phyloP scores from a whole-genome alignment of 208 protist genomes.

The Phytomonas serpens region DNA sequence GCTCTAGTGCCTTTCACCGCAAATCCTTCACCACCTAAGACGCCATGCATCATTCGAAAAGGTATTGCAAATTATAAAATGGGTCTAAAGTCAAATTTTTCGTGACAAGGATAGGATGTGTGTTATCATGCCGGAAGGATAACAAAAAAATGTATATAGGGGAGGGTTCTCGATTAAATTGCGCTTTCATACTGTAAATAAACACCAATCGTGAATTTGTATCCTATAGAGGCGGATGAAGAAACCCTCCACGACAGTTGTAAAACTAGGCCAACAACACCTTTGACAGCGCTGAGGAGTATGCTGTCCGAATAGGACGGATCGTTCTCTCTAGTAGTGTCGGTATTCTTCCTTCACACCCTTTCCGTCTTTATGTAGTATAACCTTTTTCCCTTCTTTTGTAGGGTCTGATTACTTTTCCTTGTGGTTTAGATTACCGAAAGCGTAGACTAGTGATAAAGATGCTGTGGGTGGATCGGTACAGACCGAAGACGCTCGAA shows the following conservation, averaged over 20 bases:
- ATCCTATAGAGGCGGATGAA: background rate
- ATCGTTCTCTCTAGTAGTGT: background rate
- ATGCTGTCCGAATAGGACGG: background rate
- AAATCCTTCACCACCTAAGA: conserved; percentile 32
- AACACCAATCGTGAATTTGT: background rate
- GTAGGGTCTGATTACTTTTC: background rate
- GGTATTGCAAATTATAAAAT: background rate
- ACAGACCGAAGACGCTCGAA: conserved; percentile 95
- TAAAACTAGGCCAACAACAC: background rate
- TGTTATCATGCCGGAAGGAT: background rate
- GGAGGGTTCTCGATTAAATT: background rate
- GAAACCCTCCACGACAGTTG: background rate
- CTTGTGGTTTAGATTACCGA: background rate
- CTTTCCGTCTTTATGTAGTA: background rate
- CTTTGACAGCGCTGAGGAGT: background rate
- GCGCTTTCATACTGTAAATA: background rate
- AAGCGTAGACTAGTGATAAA: background rate
- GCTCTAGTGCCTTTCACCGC: conserved; percentile 47
- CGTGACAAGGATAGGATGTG: background rate
- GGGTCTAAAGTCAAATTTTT: background rate
- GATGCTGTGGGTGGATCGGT: conserved; percentile 99
- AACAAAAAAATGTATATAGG: background rate
- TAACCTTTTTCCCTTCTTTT: background rate
- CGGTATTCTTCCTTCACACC: background rate
- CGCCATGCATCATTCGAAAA: conserved; percentile 3